A percentile compares a stretch with the other conserved stretches of the same genome.
These are phyloP conservation scores for Sporothrix euskadiensis DNA, from an alignment of 2,329 filamentous ascomycete genomes.

Conservation along the genomic window DNA sequence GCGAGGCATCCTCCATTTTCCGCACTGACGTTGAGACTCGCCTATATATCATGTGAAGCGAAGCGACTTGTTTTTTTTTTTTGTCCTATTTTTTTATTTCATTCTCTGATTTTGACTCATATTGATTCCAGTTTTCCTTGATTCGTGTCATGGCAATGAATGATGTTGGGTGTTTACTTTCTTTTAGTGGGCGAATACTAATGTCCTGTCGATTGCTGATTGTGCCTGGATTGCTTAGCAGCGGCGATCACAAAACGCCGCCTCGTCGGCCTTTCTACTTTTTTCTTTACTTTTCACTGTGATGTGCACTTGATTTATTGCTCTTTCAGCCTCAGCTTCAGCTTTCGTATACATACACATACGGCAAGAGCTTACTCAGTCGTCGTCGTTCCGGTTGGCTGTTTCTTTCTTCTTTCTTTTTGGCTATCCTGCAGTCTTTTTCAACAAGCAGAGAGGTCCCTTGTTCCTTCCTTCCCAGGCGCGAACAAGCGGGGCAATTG, in stretches of 20 bases:
- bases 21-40: neutral
- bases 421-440: neutral
- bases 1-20: neutral
- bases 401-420: neutral
- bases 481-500: slow-evolving; percentile 1
- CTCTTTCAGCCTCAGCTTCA: neutral
- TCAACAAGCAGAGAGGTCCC: neutral
- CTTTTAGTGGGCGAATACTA: neutral
- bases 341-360: neutral
- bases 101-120: neutral
- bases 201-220: neutral
- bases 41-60: slow-evolving; percentile 20
- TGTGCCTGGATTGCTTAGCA: neutral
- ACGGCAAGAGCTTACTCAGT: neutral
- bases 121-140: neutral
- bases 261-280: neutral
- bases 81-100: neutral
- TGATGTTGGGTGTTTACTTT: neutral
- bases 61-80: slow-evolving; percentile 8
- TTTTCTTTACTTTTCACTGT: neutral
- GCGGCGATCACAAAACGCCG: neutral
- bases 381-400: neutral
- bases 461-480: slow-evolving; percentile 1
- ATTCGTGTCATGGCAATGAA: neutral
- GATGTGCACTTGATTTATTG: neutral